A percentile compares a stretch with the other conserved stretches of the same genome.
Conservation (phyloP, 192 early-diverging fungal species). For the Backusella mclennaniae region DNA sequence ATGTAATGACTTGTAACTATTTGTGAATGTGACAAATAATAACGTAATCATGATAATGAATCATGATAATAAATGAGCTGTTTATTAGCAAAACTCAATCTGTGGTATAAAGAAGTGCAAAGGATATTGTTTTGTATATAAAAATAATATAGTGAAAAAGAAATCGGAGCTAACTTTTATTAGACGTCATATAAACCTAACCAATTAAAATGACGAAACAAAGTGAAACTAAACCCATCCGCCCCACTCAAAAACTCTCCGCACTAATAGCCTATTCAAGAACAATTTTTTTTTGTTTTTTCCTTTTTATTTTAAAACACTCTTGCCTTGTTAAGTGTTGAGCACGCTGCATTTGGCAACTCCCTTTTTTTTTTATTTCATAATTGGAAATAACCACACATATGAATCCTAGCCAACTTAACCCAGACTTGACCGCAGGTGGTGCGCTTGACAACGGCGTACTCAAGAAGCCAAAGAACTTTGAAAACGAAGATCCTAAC, state of each 20-base stretch:
- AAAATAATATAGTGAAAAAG: neutral
- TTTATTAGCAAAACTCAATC: no score
- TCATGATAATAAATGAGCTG: neutral
- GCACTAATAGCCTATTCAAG: neutral
- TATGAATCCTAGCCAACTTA: conserved; percentile 18
- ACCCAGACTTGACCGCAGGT: conserved; percentile 1
- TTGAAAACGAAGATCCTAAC: conserved; percentile 23
- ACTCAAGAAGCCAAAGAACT: conserved; percentile 6
- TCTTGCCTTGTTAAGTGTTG: conserved; percentile 20
- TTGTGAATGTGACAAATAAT: no score
- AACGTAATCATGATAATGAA: neutral
- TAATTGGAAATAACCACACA: conserved; percentile 18
- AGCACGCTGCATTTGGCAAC: conserved; percentile 19
- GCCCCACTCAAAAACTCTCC: conserved; percentile 7
- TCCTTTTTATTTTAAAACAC: conserved; percentile 16
- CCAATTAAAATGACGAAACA: neutral
- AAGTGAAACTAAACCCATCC: conserved; percentile 7
- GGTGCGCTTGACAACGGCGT: neutral
- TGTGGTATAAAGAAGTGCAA: no score
- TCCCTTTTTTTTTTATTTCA: conserved; percentile 16
- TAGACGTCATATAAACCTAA: neutral
- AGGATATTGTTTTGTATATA: neutral
- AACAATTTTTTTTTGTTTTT: neutral
- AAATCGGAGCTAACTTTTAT: neutral
- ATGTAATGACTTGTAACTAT: neutral